Evolutionary conservation across 495 filamentous ascomycete species (phyloP).

Genomic region (Penicillium odoratum): DNA sequence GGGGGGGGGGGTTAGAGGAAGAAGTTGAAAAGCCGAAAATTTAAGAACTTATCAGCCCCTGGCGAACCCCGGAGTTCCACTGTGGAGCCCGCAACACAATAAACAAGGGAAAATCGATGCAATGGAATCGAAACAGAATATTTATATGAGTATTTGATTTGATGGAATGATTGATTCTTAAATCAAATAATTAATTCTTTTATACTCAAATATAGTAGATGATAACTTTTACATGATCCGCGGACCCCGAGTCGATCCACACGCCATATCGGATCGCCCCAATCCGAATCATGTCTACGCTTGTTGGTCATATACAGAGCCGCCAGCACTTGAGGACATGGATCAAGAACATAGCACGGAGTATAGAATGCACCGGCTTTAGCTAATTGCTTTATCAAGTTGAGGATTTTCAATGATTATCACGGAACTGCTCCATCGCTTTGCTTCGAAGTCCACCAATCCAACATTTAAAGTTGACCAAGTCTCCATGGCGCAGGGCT

Average conservation of each 20-base stretch:
- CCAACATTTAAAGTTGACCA: too few relatives aligned
- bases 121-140: neutral
- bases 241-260: constrained; percentile 10
- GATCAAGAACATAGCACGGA: too few relatives aligned
- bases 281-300: constrained; percentile 22
- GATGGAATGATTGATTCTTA: neutral
- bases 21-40: constrained; percentile 1
- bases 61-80: constrained; percentile 23
- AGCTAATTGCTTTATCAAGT: too few relatives aligned
- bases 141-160: neutral
- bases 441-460: too few relatives aligned
- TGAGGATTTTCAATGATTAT: too few relatives aligned
- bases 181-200: neutral
- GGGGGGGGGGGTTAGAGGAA: constrained; percentile 1
- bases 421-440: too few relatives aligned
- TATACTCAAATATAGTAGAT: neutral
- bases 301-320: neutral
- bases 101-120: neutral
- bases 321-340: too few relatives aligned
- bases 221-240: neutral
- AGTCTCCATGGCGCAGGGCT: too few relatives aligned
- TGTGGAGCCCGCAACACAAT: constrained; percentile 9
- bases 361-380: too few relatives aligned
- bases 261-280: constrained; percentile 29
- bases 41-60: constrained; percentile 12